Conservation (phyloP, 2,329 filamentous ascomycete genomes). For the Sclerotinia borealis region DNA sequence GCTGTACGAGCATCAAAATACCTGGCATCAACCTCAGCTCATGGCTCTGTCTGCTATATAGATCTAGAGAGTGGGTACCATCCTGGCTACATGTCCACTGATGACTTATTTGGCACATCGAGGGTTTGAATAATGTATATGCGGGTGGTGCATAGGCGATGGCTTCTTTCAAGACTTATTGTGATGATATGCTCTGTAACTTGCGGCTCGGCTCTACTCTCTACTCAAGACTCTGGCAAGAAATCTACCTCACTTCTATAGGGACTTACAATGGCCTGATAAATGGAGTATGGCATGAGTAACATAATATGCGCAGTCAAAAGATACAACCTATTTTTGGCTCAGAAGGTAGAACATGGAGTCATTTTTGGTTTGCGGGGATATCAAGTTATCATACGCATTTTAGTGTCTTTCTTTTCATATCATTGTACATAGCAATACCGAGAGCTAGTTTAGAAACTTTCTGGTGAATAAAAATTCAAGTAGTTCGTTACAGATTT, state of each 20-base stretch:
- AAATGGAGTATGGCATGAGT: neutral
- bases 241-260: rapidly evolving
- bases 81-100: no score
- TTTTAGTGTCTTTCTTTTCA: neutral
- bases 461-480: neutral
- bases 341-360: neutral
- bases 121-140: neutral
- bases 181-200: no score
- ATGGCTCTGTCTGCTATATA: neutral
- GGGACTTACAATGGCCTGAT: neutral
- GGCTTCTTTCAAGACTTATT: neutral
- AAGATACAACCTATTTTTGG: rapidly evolving
- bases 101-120: neutral
- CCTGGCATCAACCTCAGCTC: neutral
- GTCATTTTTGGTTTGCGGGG: neutral
- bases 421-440: neutral
- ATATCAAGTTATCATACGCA: no score
- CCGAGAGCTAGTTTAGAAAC: rapidly evolving
- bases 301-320: rapidly evolving
- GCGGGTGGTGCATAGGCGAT: neutral
- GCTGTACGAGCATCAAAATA: neutral
- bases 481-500: neutral
- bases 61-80: rapidly evolving
- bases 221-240: rapidly evolving
- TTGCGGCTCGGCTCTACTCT: neutral